phyloP scores from a whole-genome alignment of 2,329 filamentous ascomycete species.

The Dissoconium aciculare region DNA sequence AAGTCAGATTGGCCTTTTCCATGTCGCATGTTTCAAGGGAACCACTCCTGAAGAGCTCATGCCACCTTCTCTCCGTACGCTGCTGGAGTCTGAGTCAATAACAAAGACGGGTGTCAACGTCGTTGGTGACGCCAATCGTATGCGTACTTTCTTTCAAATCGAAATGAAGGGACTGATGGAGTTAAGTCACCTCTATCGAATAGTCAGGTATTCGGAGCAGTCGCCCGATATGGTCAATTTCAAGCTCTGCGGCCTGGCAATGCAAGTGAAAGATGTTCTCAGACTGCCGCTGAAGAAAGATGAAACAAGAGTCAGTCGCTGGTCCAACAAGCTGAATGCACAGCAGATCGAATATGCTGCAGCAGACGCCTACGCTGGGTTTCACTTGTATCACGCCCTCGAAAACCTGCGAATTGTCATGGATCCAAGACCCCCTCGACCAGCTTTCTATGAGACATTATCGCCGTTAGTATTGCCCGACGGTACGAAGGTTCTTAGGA shows the following conservation, averaged over 20 bases:
- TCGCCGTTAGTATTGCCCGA: constrained; percentile 45
- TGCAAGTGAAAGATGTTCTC: constrained; percentile 56
- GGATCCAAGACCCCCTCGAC: constrained; percentile 54
- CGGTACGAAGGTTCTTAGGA: constrained; percentile 18
- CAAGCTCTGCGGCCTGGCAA: constrained; percentile 48
- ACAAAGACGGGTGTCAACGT: constrained; percentile 68
- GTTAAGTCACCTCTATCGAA: constrained; percentile 64
- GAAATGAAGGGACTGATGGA: constrained; percentile 57
- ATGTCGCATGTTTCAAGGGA: constrained; percentile 47
- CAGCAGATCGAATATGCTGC: constrained; percentile 62
- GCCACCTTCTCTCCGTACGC: constrained; percentile 51
- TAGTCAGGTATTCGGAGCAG: constrained; percentile 51
- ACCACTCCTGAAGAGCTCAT: constrained; percentile 40
- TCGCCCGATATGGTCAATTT: constrained; percentile 49
- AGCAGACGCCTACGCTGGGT: constrained; percentile 66
- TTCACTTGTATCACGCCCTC: constrained; percentile 57
- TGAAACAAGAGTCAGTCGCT: constrained; percentile 57
- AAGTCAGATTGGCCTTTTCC: constrained; percentile 64
- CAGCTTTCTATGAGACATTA: constrained; percentile 52
- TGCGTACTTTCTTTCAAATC: constrained; percentile 52
- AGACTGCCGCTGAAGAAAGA: constrained; percentile 64
- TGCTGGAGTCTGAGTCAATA: constrained; percentile 57
- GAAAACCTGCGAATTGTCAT: constrained; percentile 53
- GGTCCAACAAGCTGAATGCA: constrained; percentile 48
- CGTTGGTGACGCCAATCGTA: constrained; percentile 47